Evolutionary conservation across 2,329 filamentous ascomycete species (phyloP).

Genomic region (Blastomyces parvus): DNA sequence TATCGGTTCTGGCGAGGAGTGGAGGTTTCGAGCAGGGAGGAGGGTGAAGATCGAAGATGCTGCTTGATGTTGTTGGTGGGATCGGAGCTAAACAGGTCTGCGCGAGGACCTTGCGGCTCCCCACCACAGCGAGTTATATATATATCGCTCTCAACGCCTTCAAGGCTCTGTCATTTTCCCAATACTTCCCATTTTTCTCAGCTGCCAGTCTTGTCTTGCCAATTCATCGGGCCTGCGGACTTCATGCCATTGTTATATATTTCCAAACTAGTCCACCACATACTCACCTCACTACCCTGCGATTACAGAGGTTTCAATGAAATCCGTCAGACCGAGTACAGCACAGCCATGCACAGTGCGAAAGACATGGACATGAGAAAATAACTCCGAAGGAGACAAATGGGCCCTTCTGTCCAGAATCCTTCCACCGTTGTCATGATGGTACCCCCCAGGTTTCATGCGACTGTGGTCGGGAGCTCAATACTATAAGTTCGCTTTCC

Average conservation of each 20-base stretch:
- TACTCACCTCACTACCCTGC: neutral
- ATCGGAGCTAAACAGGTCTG: neutral
- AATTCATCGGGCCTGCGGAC: neutral
- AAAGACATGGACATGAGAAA: neutral
- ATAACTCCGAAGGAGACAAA: neutral
- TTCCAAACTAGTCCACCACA: neutral
- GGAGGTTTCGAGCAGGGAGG: neutral
- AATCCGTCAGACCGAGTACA: neutral
- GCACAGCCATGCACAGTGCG: neutral
- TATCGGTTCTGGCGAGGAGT: neutral
- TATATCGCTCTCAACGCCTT: neutral
- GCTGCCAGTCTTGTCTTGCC: neutral
- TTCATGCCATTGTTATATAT: neutral
- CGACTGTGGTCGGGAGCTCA: neutral
- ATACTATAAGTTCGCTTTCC: neutral
- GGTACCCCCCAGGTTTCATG: neutral
- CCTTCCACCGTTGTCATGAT: neutral
- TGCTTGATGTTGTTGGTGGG: neutral
- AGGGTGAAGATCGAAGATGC: neutral
- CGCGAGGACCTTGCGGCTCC: neutral
- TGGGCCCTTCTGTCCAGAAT: neutral
- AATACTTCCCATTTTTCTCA: neutral
- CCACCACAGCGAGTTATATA: neutral
- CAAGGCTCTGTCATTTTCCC: neutral
- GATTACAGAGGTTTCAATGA: neutral